A percentile compares a stretch with the other conserved stretches of the same genome.
Conservation (phyloP, 352 stramenopile species). For the Vaucheria bursata region DNA sequence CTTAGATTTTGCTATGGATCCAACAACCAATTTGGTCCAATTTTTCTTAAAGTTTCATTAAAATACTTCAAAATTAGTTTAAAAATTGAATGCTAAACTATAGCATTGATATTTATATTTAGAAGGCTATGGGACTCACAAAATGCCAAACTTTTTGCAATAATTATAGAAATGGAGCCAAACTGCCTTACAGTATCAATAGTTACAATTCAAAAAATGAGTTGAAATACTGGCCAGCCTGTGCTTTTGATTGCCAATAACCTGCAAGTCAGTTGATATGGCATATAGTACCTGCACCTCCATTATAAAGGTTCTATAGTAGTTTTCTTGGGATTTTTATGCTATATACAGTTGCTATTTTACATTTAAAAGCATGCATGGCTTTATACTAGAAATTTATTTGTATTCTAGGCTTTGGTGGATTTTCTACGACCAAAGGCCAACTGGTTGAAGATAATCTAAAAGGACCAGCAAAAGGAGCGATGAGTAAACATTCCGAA, state of each 20-base stretch:
- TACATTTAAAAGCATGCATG: too few relatives aligned
- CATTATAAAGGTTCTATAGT: background rate
- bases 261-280: background rate
- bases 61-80: too few relatives aligned
- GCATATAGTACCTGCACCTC: background rate
- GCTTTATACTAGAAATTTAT: conserved; percentile 40
- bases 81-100: too few relatives aligned
- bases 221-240: background rate
- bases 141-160: too few relatives aligned
- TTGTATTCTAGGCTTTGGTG: conserved; percentile 52
- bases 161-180: too few relatives aligned
- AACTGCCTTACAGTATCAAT: too few relatives aligned
- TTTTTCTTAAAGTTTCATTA: too few relatives aligned
- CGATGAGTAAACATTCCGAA: conserved; percentile 62
- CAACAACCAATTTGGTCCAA: too few relatives aligned
- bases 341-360: background rate
- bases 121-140: too few relatives aligned
- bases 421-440: conserved; percentile 75
- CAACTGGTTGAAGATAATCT: conserved; percentile 70
- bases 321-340: background rate
- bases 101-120: too few relatives aligned
- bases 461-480: conserved; percentile 58
- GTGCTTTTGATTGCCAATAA: background rate
- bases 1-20: too few relatives aligned
- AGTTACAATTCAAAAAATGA: too few relatives aligned